Evolutionary conservation across 176 grass and related monocot species (phyloP).

Genomic region (Oryza rufipogon): DNA sequence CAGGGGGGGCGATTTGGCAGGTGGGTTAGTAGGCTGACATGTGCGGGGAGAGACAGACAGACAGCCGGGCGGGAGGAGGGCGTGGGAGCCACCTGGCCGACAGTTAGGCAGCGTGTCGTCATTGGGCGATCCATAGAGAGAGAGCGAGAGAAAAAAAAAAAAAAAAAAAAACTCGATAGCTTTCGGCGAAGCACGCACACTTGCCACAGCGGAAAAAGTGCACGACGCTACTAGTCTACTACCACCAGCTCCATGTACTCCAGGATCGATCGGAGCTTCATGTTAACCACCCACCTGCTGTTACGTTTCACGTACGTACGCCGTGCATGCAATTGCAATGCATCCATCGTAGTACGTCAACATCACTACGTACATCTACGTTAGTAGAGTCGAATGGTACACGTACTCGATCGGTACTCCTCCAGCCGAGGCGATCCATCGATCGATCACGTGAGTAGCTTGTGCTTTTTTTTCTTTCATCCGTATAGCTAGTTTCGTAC

Average conservation of each 20-base stretch:
- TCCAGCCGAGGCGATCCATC: not conserved
- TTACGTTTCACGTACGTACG: not conserved
- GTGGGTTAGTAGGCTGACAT: constrained; percentile 13
- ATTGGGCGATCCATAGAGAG: constrained; percentile 1
- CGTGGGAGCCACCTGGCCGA: constrained; percentile 41
- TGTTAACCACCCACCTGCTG: not conserved
- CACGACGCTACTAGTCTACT: not conserved
- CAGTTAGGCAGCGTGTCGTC: constrained; percentile 46
- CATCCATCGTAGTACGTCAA: not conserved
- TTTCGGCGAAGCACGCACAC: constrained; percentile 16
- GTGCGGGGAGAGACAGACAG: constrained; percentile 26
- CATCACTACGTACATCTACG: too few species aligned
- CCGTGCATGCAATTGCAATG: not conserved
- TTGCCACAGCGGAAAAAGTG: not conserved
- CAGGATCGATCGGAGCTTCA: too few species aligned
- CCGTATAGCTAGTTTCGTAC: not conserved
- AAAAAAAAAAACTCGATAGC: not conserved
- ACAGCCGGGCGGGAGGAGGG: not conserved
- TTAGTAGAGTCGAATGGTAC: not conserved
- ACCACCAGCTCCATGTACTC: not conserved
- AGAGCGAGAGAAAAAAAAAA: too few species aligned
- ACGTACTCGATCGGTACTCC: not conserved
- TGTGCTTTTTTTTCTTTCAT: not conserved
- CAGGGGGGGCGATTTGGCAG: not conserved
- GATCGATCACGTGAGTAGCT: not conserved